Percentiles rank a stretch among this genome's conserved stretches.
phyloP scores from a whole-genome alignment of 2,329 filamentous ascomycete species.

The Cladosporium oxysporum region DNA sequence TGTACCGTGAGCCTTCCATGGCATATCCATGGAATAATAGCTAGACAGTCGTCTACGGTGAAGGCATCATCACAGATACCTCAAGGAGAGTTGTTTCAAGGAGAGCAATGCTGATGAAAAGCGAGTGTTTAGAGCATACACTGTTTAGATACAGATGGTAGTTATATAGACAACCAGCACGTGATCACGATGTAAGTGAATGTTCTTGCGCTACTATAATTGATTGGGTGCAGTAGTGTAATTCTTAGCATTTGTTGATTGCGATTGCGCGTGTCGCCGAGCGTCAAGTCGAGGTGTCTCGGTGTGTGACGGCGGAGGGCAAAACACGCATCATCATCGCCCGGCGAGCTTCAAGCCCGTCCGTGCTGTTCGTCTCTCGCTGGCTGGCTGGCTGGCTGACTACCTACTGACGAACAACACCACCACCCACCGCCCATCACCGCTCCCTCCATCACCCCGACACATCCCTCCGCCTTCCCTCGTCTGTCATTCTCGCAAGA shows the following conservation, averaged over 20 bases:
- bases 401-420: constrained; percentile 4
- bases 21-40: background rate
- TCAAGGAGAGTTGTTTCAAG: too few species aligned
- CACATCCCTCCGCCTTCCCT: constrained; percentile 4
- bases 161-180: background rate
- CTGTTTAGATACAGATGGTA: background rate
- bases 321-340: constrained; percentile 14
- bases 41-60: background rate
- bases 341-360: background rate
- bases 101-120: background rate
- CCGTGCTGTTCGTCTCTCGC: constrained; percentile 8
- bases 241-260: background rate
- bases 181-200: constrained; percentile 3
- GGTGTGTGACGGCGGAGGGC: background rate
- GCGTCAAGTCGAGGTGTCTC: background rate
- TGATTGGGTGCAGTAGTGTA: background rate
- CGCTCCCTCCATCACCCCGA: constrained; percentile 3
- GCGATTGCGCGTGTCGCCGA: background rate
- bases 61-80: background rate
- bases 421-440: constrained; percentile 7
- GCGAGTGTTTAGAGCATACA: background rate
- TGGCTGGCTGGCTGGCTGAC: background rate
- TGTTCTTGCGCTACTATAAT: too few species aligned
- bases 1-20: background rate
- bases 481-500: constrained; percentile 7